Evolutionary conservation across 1,284 basidiomycete species (phyloP).

Genomic region (Naganishia sp.): DNA sequence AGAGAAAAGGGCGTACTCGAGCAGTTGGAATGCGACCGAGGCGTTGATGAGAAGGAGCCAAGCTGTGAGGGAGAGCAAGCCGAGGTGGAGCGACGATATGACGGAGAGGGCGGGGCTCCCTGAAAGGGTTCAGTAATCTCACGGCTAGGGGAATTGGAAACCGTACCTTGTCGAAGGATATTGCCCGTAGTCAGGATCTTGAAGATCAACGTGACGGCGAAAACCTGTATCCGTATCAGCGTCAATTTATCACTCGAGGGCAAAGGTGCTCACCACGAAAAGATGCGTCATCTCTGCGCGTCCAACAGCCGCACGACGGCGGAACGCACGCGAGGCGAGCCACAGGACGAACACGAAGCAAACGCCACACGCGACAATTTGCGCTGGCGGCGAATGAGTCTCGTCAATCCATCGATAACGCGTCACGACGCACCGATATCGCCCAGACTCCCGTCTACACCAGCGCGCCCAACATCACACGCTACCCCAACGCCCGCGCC

Average conservation of each 20-base stretch:
- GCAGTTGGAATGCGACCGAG: constrained; percentile 73
- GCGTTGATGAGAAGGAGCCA: constrained; percentile 77
- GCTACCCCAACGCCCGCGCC: constrained; percentile 45
- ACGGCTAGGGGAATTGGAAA: background rate
- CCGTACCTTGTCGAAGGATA: constrained; percentile 64
- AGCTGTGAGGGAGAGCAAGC: constrained; percentile 68
- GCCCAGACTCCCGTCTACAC: constrained; percentile 43
- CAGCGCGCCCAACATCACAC: constrained; percentile 47
- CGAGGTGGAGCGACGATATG: constrained; percentile 70
- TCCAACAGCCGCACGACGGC: constrained; percentile 49
- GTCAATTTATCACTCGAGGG: background rate
- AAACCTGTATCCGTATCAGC: constrained; percentile 54
- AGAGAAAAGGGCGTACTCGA: constrained; percentile 48
- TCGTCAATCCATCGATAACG: background rate
- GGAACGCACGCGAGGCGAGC: constrained; percentile 37
- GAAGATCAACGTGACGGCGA: constrained; percentile 69
- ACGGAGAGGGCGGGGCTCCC: constrained; percentile 67
- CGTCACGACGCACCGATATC: constrained; percentile 45
- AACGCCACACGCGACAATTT: constrained; percentile 45
- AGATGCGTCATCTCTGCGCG: constrained; percentile 45
- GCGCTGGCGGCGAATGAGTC: constrained; percentile 34
- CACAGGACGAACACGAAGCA: constrained; percentile 39
- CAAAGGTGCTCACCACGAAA: constrained; percentile 39
- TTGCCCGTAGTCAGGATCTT: constrained; percentile 77
- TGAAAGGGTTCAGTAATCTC: background rate